These are phyloP conservation scores for Podospora pseudocomata DNA, from an alignment of 495 filamentous ascomycete species.

Conservation along the genomic window DNA sequence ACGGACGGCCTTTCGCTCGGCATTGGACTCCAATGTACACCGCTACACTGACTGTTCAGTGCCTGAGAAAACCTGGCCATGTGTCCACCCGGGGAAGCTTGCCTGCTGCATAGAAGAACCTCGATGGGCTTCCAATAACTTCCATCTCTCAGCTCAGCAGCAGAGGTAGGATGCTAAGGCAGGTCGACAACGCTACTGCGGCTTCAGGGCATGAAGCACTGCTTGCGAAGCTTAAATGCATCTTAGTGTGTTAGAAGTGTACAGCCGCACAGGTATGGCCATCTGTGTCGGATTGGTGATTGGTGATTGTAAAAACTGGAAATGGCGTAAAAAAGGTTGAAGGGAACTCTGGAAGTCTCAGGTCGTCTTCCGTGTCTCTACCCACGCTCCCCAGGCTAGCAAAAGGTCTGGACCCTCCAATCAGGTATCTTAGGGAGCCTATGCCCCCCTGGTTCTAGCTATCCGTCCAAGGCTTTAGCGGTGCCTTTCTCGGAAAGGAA, in stretches of 20 bases:
- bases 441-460: conserved; percentile 6
- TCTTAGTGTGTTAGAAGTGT: neutral
- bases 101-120: neutral
- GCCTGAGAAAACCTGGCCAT: too few relatives aligned
- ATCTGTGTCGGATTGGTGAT: neutral
- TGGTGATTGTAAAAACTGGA: neutral
- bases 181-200: neutral
- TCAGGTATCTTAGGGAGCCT: conserved; percentile 1
- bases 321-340: neutral
- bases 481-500: neutral
- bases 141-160: neutral
- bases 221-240: neutral
- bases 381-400: neutral
- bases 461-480: neutral
- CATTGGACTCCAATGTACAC: neutral
- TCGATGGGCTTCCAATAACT: neutral
- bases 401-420: neutral
- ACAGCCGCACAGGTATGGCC: neutral
- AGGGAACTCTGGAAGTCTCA: neutral
- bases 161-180: neutral
- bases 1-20: too few relatives aligned
- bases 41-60: neutral
- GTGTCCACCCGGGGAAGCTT: neutral
- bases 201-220: neutral
- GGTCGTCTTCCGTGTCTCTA: too few relatives aligned